Conservation (phyloP, 306 rosid genomes). For the Castanea mollissima region DNA sequence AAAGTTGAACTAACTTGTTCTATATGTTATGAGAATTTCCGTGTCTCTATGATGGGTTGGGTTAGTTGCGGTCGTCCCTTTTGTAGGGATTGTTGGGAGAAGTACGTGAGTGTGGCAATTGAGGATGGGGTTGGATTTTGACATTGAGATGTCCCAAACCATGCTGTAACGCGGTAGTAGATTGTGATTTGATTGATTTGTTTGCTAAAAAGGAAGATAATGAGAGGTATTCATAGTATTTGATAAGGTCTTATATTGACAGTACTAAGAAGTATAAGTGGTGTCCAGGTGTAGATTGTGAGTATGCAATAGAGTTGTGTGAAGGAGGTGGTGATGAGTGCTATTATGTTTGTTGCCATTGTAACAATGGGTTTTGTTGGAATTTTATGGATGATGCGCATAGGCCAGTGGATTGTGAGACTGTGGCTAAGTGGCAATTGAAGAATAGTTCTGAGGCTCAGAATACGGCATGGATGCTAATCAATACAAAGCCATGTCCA, state of each 20-base stretch:
- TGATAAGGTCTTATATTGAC: constrained; percentile 1
- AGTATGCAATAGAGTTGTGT: not conserved
- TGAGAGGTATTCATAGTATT: not conserved
- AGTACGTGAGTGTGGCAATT: not conserved
- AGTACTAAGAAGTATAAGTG: not conserved
- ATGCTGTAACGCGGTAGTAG: not conserved
- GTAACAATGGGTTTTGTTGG: constrained; percentile 18
- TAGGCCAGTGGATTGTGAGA: too few relatives aligned
- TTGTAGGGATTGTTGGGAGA: constrained; percentile 5
- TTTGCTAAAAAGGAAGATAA: not conserved
- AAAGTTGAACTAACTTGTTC: too few relatives aligned
- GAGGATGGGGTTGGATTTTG: not conserved
- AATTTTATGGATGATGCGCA: not conserved
- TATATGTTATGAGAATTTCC: not conserved
- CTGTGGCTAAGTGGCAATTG: too few relatives aligned
- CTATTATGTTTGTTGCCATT: constrained; percentile 12
- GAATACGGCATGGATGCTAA: too few relatives aligned
- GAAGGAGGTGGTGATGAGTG: not conserved
- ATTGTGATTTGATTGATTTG: not conserved
- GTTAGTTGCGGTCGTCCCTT: constrained; percentile 12
- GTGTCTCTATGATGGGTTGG: not conserved
- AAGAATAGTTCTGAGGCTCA: too few relatives aligned
- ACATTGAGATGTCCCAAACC: not conserved
- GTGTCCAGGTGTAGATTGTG: constrained; percentile 16
- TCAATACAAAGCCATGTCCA: too few relatives aligned